Percentiles rank a stretch among this genome's conserved stretches.
phyloP scores from a whole-genome alignment of 306 rosid species.

The Cicer pinnatifidum region DNA sequence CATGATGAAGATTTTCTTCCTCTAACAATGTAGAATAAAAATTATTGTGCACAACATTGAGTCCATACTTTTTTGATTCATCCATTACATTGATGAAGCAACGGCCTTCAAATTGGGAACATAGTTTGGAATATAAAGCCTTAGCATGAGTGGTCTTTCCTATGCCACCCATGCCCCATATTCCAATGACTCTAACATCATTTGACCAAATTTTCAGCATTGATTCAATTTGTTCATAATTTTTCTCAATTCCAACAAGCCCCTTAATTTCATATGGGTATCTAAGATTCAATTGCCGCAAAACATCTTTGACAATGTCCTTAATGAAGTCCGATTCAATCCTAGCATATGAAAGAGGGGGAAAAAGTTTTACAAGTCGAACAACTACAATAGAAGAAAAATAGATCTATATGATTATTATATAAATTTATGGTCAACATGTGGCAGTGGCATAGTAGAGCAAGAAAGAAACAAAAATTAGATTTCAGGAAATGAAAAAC shows the following conservation, averaged over 20 bases:
- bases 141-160: constrained; percentile 8
- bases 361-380: not conserved
- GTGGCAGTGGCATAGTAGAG: not conserved
- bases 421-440: not conserved
- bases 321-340: constrained; percentile 7
- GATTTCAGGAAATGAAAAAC: not conserved
- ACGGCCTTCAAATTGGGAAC: not conserved
- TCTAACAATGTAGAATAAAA: not conserved
- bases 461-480: not conserved
- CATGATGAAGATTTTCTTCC: not conserved
- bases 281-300: not conserved
- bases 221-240: not conserved
- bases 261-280: not conserved
- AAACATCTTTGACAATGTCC: not conserved
- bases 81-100: constrained; percentile 28
- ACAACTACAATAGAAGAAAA: not conserved
- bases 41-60: not conserved
- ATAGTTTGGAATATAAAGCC: not conserved
- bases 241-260: not conserved
- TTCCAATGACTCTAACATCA: constrained; percentile 31
- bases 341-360: constrained; percentile 5
- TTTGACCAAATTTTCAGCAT: not conserved
- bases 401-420: not conserved
- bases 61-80: constrained; percentile 1
- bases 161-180: constrained; percentile 44